Percentiles rank a stretch among this genome's conserved stretches.
Evolutionary conservation across 495 filamentous ascomycete species (phyloP).

Genomic region (Penicillium coffeae): DNA sequence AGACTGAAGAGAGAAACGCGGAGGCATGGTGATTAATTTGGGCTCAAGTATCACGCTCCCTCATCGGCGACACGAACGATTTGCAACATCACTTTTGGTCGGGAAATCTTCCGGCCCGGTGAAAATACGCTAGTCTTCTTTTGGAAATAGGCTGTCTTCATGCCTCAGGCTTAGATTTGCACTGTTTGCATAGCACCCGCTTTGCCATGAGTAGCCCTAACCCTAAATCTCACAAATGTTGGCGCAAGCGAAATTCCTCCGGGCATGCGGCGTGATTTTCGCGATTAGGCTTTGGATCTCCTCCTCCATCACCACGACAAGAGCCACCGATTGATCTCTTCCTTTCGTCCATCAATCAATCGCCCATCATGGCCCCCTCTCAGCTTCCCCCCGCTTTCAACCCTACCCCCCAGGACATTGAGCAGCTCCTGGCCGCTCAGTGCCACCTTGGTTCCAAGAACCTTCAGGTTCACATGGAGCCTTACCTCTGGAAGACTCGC

Average conservation of each 20-base stretch:
- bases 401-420: constrained; percentile 84
- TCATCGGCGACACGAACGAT: constrained; percentile 18
- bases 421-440: constrained; percentile 97
- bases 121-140: constrained; percentile 27
- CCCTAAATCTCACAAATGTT: constrained; percentile 24
- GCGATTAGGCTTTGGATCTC: constrained; percentile 32
- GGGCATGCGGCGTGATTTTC: constrained; percentile 28
- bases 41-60: constrained; percentile 9
- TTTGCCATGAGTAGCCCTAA: constrained; percentile 37
- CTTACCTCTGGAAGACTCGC: constrained; percentile 98
- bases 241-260: constrained; percentile 40
- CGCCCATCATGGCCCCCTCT: constrained; percentile 84
- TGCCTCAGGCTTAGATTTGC: constrained; percentile 13
- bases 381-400: constrained; percentile 90
- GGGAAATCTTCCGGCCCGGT: constrained; percentile 32
- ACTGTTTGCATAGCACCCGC: constrained; percentile 7
- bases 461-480: constrained; percentile 97
- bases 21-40: constrained; percentile 58
- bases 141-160: neutral
- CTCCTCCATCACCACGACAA: constrained; percentile 45
- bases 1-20: constrained; percentile 62
- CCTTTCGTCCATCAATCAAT: constrained; percentile 50
- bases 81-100: constrained; percentile 24
- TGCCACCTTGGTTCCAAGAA: constrained; percentile 98
- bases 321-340: constrained; percentile 53